These are phyloP conservation scores for Neofusicoccum sp. DNA, from an alignment of 2,329 filamentous ascomycete genomes.

Conservation along the genomic window DNA sequence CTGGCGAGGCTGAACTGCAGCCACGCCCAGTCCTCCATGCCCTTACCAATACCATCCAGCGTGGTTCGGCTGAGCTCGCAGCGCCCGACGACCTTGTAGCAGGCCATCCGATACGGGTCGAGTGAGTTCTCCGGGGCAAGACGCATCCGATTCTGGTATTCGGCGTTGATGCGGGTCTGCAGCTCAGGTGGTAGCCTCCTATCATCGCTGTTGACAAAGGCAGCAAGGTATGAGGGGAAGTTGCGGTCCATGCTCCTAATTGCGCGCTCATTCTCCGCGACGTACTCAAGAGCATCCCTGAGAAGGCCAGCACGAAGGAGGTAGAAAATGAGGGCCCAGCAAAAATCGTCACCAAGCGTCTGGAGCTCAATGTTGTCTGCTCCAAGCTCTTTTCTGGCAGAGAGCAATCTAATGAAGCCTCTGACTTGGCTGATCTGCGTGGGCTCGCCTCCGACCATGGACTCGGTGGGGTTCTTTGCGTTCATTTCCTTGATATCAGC, in stretches of 20 bases:
- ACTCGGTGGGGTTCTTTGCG: slow-evolving; percentile 81
- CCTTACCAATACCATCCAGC: slow-evolving; percentile 60
- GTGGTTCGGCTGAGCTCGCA: slow-evolving; percentile 62
- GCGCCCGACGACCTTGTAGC: slow-evolving; percentile 94
- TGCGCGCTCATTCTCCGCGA: slow-evolving; percentile 74
- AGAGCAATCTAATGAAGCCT: slow-evolving; percentile 83
- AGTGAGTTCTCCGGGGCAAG: slow-evolving; percentile 85
- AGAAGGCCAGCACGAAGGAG: slow-evolving; percentile 83
- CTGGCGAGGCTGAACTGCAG: slow-evolving; percentile 65
- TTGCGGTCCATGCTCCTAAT: slow-evolving; percentile 91
- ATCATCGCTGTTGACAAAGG: slow-evolving; percentile 77
- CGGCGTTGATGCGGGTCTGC: slow-evolving; percentile 84
- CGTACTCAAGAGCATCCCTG: slow-evolving; percentile 82
- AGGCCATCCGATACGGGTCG: slow-evolving; percentile 94
- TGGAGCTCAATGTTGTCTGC: slow-evolving; percentile 81
- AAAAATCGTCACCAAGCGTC: slow-evolving; percentile 68
- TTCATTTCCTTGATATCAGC: slow-evolving; percentile 76
- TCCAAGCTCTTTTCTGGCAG: slow-evolving; percentile 79
- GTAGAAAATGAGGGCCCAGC: slow-evolving; percentile 95
- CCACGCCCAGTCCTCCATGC: slow-evolving; percentile 69
- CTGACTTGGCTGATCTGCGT: slow-evolving; percentile 88
- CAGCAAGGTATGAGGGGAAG: slow-evolving; percentile 84
- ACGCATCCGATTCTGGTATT: slow-evolving; percentile 82
- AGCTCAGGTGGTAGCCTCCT: slow-evolving; percentile 76
- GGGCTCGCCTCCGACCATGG: slow-evolving; percentile 85